Percentiles rank a stretch among this genome's conserved stretches.
Evolutionary conservation across 805 yeast species (phyloP).

Genomic region (Nadsonia fulvescens): DNA sequence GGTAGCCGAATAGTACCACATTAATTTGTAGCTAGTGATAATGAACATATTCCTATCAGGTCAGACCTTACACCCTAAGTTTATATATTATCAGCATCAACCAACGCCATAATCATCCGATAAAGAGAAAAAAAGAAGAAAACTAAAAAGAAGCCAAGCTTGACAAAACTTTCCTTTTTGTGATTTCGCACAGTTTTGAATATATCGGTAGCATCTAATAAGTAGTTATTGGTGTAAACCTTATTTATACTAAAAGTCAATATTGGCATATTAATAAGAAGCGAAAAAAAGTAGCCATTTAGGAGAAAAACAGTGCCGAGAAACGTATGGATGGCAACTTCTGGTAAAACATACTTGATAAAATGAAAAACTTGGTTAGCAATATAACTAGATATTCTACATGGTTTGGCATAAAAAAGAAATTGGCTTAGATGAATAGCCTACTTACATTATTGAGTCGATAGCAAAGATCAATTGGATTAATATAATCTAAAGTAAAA

Average conservation of each 20-base stretch:
- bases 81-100: constrained; percentile 34
- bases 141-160: constrained; percentile 76
- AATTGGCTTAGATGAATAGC: not conserved
- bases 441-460: constrained; percentile 43
- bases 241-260: constrained; percentile 59
- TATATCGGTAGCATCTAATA: constrained; percentile 93
- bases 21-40: too few species aligned
- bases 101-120: constrained; percentile 87
- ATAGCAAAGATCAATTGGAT: constrained; percentile 90
- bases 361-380: not conserved
- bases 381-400: not conserved
- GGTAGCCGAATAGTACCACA: too few species aligned
- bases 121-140: constrained; percentile 91
- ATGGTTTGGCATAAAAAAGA: not conserved
- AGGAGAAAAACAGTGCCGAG: constrained; percentile 52
- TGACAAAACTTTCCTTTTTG: constrained; percentile 78
- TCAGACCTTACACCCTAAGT: too few species aligned
- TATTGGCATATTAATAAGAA: constrained; percentile 71
- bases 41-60: too few species aligned
- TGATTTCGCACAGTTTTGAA: constrained; percentile 84
- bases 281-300: constrained; percentile 85
- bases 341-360: constrained; percentile 58
- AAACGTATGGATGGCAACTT: constrained; percentile 58
- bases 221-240: constrained; percentile 57
- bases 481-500: constrained; percentile 95